Conservation (phyloP, 2,329 filamentous ascomycete species). For the Paracoccidioides brasiliensis region DNA sequence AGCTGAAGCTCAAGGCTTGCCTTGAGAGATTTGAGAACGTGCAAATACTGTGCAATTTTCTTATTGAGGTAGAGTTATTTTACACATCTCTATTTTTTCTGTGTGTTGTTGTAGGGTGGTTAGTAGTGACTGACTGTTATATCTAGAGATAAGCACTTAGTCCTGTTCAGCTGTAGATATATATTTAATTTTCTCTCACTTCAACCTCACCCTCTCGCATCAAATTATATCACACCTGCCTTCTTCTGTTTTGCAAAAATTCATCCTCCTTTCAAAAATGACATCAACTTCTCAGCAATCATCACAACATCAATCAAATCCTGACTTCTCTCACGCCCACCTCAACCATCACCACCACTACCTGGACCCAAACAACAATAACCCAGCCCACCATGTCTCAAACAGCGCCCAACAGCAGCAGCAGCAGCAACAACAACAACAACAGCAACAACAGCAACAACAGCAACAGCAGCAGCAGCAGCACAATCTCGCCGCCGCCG, state of each 20-base stretch:
- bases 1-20: no score
- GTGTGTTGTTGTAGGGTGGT: no score
- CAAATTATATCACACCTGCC: not conserved
- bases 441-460: no score
- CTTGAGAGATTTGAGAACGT: no score
- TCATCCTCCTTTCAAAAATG: not conserved
- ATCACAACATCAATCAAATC: not conserved
- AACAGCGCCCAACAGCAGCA: not conserved
- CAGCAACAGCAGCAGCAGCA: not conserved
- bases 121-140: no score
- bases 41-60: no score
- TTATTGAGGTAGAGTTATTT: no score
- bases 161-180: no score
- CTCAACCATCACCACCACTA: not conserved
- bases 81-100: no score
- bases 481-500: conserved; percentile 1
- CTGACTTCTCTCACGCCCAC: conserved; percentile 2
- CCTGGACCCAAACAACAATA: not conserved
- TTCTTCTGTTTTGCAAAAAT: not conserved
- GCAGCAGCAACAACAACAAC: not conserved
- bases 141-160: no score
- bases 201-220: not conserved
- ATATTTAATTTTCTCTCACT: not conserved
- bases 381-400: not conserved
- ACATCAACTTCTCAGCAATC: not conserved